Base-by-base conservation (phyloP, 2,329 filamentous ascomycete genomes). In the Ophiocordyceps robertsii region DNA sequence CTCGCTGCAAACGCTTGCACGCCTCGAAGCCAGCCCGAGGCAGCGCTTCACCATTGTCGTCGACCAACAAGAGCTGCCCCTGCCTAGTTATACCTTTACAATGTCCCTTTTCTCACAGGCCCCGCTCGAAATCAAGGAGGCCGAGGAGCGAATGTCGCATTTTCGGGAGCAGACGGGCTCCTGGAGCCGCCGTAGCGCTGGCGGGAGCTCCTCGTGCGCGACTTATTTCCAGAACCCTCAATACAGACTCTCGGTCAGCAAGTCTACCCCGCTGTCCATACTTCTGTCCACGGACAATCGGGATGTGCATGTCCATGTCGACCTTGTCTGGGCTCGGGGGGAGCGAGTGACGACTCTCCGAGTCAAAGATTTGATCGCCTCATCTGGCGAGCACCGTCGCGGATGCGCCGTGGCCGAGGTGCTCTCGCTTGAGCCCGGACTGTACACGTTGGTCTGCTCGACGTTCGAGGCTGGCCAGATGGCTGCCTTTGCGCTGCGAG, bases 181-280 rank as follows among this genome's bases (percentile, higher is more conserved):
- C 3, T 98, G 92, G 92, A 88, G 77, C 3, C 68, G 75, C 41
- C 75, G 81, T 39, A 89, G 82, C 1, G 85, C 88, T 4, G 92
- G 92, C 19, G 92, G 92, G 29, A 93, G 88, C 56, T 77, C 86
- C 1, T 78, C 81, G 46, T 84, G 81, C 27, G 62, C 82, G 2
- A 77, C 73, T 9, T 96, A 92, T 63, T 75, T 82, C n/a, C 70
- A 74, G 44, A 98, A 96, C 52, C 92, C 92, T 1, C 89, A 95
- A 58, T 96, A 85, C 58, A 73, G 73, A 44, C 67, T 98, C 7
- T 61, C 66, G 13, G 54, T 89, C 39, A 54, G 72, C 1, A 58
- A 62, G 4, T 56, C 65, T 4, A 79, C 82, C 0, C 73, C 80
- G 8, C 60, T 95, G 1, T 78, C 80, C 3, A 70, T 95, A 16